A percentile compares a stretch with the other conserved stretches of the same genome.
These are phyloP conservation scores for Debaryomycetaceae sp. DNA, from an alignment of 1,139 yeast species.

Conservation along the genomic window DNA sequence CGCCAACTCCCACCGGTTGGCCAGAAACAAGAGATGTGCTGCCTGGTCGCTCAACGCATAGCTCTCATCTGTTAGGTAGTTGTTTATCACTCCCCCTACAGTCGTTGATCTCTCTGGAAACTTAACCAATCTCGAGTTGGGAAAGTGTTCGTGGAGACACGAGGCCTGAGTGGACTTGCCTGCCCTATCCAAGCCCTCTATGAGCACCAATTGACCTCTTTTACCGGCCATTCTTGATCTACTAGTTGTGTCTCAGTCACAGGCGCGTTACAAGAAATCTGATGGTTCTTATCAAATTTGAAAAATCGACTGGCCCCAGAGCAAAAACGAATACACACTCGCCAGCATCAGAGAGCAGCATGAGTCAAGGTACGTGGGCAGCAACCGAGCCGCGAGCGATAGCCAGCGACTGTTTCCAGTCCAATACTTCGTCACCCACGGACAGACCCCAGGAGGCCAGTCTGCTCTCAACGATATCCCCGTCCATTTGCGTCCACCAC, in stretches of 20 bases:
- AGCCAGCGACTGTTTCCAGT: too few species aligned
- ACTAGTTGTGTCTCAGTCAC: not conserved
- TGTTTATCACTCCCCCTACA: conserved; percentile 75
- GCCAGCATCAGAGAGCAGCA: not conserved
- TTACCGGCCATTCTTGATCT: conserved; percentile 10
- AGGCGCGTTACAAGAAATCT: not conserved
- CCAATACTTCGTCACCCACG: too few species aligned
- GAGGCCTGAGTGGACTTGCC: conserved; percentile 91
- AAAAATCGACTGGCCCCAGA: not conserved
- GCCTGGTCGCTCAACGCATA: conserved; percentile 65
- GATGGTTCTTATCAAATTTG: not conserved
- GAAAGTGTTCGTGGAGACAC: conserved; percentile 37
- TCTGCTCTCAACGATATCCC: too few species aligned
- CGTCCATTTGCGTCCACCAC: too few species aligned
- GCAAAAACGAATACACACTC: not conserved
- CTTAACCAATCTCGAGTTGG: conserved; percentile 51
- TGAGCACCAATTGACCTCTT: conserved; percentile 71
- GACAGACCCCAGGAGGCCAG: too few species aligned
- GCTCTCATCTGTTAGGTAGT: conserved; percentile 55
- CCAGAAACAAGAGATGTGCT: conserved; percentile 84
- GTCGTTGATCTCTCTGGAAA: conserved; percentile 86
- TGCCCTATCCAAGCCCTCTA: conserved; percentile 93
- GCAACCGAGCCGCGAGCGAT: too few species aligned
- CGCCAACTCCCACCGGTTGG: conserved; percentile 88
- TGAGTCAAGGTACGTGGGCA: too few species aligned